A percentile compares a stretch with the other conserved stretches of the same genome.
phyloP scores from a whole-genome alignment of 2,329 filamentous ascomycete species.

The Clarireedia homoeocarpa region DNA sequence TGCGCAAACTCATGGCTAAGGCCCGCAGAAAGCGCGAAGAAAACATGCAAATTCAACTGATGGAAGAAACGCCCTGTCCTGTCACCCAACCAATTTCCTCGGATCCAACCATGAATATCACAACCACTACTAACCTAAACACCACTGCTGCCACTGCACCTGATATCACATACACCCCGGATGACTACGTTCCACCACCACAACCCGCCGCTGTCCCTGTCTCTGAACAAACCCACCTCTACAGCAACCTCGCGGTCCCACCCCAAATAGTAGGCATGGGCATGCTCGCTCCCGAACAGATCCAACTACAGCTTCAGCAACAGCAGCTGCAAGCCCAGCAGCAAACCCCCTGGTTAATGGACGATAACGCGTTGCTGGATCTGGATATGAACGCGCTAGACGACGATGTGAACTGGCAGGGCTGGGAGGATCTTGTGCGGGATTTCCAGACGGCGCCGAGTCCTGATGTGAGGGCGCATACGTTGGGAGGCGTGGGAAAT shows the following conservation, averaged over 20 bases:
- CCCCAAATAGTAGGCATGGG: slow-evolving; percentile 22
- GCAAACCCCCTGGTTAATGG: slow-evolving; percentile 21
- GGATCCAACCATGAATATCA: not conserved
- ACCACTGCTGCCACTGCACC: not conserved
- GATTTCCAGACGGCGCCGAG: slow-evolving; percentile 25
- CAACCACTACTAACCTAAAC: not conserved
- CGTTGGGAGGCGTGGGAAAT: slow-evolving; percentile 21
- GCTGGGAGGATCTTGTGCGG: slow-evolving; percentile 31
- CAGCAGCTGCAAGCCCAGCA: slow-evolving; percentile 9
- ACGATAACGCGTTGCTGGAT: slow-evolving; percentile 21
- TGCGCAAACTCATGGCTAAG: slow-evolving; percentile 52
- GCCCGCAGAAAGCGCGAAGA: slow-evolving; percentile 45
- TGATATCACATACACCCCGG: not conserved
- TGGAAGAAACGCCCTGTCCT: not conserved
- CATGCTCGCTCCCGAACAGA: slow-evolving; percentile 17
- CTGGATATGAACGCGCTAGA: slow-evolving; percentile 25
- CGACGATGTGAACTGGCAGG: slow-evolving; percentile 27
- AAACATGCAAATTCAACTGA: slow-evolving; percentile 32
- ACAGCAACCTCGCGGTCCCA: slow-evolving; percentile 10
- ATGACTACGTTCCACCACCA: not conserved
- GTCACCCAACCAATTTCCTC: not conserved
- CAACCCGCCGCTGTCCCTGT: not conserved
- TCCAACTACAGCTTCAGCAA: slow-evolving; percentile 21
- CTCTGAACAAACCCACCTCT: not conserved
- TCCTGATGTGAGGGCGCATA: slow-evolving; percentile 14